These are phyloP conservation scores for Aureobasidium zeae DNA, from an alignment of 2,329 filamentous ascomycete species.

Conservation along the genomic window DNA sequence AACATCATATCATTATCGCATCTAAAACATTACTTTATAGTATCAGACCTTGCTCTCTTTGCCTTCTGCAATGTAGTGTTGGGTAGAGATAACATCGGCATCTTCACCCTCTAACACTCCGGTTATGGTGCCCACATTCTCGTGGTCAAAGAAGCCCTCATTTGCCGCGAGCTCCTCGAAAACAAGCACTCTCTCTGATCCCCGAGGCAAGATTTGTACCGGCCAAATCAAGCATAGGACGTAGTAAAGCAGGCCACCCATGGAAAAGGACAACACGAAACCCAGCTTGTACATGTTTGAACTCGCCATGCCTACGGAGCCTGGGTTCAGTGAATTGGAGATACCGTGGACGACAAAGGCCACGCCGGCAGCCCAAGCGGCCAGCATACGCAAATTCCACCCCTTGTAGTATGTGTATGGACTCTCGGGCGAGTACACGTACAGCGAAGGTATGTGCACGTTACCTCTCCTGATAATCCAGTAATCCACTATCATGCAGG, in stretches of 20 bases:
- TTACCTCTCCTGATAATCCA: constrained; percentile 3
- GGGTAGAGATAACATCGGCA: background rate
- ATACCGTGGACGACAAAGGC: constrained; percentile 2
- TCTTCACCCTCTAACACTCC: background rate
- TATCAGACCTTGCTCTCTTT: constrained; percentile 1
- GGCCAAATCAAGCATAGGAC: constrained; percentile 2
- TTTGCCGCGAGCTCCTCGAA: constrained; percentile 7
- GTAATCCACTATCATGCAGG: constrained; percentile 3
- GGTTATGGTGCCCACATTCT: constrained; percentile 3
- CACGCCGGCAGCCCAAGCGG: constrained; percentile 1
- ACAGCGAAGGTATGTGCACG: background rate
- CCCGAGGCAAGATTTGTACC: background rate
- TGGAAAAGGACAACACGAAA: constrained; percentile 2
- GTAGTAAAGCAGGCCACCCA: constrained; percentile 1
- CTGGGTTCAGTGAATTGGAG: background rate
- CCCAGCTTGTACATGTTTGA: constrained; percentile 8
- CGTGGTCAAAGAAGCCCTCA: constrained; percentile 3
- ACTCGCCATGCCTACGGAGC: background rate
- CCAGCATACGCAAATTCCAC: constrained; percentile 4
- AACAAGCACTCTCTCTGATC: background rate
- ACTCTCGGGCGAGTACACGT: background rate
- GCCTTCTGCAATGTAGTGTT: constrained; percentile 2
- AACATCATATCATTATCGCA: too few species aligned
- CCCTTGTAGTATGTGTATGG: constrained; percentile 7
- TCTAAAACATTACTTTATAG: too few species aligned